Percentiles rank a stretch among this genome's conserved stretches.
Evolutionary conservation across 345 rosid genomes (phyloP).

Genomic region (Citrus cavaleriei): DNA sequence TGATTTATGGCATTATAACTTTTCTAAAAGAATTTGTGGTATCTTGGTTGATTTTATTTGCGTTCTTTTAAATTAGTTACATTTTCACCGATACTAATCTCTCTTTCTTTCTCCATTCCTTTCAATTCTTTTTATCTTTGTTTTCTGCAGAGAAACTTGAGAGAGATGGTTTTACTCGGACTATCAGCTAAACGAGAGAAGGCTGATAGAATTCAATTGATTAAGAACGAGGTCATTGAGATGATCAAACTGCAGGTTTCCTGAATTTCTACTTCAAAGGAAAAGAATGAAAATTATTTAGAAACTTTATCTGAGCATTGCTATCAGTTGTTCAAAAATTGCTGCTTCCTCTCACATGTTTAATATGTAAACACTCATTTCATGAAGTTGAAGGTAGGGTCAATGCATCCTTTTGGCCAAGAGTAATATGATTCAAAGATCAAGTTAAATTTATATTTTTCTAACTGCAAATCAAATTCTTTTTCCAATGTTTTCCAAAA

Average conservation of each 20-base stretch:
- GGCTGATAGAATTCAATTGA: constrained; percentile 35
- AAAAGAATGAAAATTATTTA: neutral
- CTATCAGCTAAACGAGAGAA: constrained; percentile 35
- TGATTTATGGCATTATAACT: neutral
- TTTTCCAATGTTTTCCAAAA: neutral
- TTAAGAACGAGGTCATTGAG: constrained; percentile 28
- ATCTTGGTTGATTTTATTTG: neutral
- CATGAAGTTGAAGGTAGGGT: neutral
- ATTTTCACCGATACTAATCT: neutral
- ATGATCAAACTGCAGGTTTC: constrained; percentile 34
- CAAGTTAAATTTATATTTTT: neutral
- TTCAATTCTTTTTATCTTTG: neutral
- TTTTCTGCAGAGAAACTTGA: constrained; percentile 34
- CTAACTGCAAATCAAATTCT: neutral
- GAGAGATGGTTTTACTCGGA: constrained; percentile 34
- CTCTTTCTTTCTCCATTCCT: neutral
- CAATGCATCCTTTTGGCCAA: neutral
- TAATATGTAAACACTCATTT: neutral
- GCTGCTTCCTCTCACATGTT: neutral
- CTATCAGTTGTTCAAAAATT: neutral
- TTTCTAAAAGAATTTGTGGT: neutral
- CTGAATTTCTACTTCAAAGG: constrained; percentile 5
- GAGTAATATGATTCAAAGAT: neutral
- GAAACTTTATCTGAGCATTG: neutral
- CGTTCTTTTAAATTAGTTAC: neutral